Base-by-base conservation (phyloP, 1,284 basidiomycete species). In the Fomitopsis palustris region DNA sequence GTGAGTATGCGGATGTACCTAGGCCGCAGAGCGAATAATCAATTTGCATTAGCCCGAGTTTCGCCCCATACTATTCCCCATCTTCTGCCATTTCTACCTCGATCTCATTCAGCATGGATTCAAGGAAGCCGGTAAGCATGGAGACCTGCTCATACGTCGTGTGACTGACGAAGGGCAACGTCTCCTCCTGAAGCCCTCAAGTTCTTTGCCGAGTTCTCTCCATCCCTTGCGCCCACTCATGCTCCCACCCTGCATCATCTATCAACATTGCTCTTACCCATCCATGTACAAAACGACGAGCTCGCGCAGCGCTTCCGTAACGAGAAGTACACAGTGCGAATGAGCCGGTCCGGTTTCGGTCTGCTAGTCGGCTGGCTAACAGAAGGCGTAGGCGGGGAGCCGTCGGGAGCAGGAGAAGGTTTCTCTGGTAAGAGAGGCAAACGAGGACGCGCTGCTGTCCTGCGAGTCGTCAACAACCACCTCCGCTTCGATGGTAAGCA, bases 61-160 rank as follows among this genome's bases (percentile, higher is more conserved):
- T 65, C 81, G 92, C 62, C 93, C 95, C 38, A 88, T 99, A 37
- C 77, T 98, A 17, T 96, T 96, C 69, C 97, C 97, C 4, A 91
- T 99, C 62, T 99, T 98, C 72, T 94, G 93, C 43, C 95, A 99
- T 75, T 97, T 97, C 69, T 98, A 96, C 74, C 81, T 99, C 37
- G 96, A 98, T 72, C 82, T 99, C 53, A 88, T 98, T 56, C 88
- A 95, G 68, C 87, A 90, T 62, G 95, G 93, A 4, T 94, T 93
- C 74, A 90, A 92, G 65, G 90, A 94, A 66, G 92, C 95, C 63
- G 93, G 92, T 92, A 68, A 60, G 87, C 75, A 45, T 8, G 29
- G 17, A 9, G 55, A 29, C 43, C 2, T 39, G n/a, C 23, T 35
- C 29, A 16, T 1, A 12, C 21, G 35, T 35, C 14, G 16, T 37